Evolutionary conservation across 2,329 filamentous ascomycete genomes (phyloP).

Genomic region (Septoria linicola): DNA sequence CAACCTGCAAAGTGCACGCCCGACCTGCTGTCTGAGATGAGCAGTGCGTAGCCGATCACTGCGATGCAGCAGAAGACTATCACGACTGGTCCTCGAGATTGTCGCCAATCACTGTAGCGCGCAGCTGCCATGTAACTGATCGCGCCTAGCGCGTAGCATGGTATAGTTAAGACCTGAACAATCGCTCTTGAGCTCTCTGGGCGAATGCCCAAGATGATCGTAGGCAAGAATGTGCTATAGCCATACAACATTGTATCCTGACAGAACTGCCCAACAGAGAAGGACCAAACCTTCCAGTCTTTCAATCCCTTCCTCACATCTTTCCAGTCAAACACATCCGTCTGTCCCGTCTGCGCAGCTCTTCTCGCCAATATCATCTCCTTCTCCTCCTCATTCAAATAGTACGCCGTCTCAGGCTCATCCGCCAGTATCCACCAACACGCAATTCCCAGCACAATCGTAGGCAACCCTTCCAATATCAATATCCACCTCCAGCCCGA

Average conservation of each 20-base stretch:
- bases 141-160: conserved; percentile 55
- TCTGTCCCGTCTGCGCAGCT: conserved; percentile 49
- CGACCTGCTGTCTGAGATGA: conserved; percentile 16
- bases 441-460: conserved; percentile 55
- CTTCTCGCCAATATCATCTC: conserved; percentile 54
- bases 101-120: conserved; percentile 47
- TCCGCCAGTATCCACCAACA: conserved; percentile 61
- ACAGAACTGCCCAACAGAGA: conserved; percentile 68
- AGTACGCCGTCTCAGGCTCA: conserved; percentile 62
- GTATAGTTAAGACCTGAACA: conserved; percentile 56
- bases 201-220: conserved; percentile 53
- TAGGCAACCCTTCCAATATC: conserved; percentile 57
- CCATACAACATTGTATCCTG: conserved; percentile 53
- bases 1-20: conserved; percentile 28
- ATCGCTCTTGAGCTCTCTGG: conserved; percentile 51
- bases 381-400: conserved; percentile 59
- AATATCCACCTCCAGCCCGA: conserved; percentile 73
- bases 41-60: conserved; percentile 30
- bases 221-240: conserved; percentile 58
- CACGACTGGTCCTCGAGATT: conserved; percentile 27
- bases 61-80: conserved; percentile 24
- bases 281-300: conserved; percentile 76
- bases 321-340: conserved; percentile 49
- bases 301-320: conserved; percentile 66
- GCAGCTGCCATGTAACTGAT: conserved; percentile 48